Evolutionary conservation across 2,329 filamentous ascomycete species (phyloP).

Genomic region (Calonectria leucothoes): DNA sequence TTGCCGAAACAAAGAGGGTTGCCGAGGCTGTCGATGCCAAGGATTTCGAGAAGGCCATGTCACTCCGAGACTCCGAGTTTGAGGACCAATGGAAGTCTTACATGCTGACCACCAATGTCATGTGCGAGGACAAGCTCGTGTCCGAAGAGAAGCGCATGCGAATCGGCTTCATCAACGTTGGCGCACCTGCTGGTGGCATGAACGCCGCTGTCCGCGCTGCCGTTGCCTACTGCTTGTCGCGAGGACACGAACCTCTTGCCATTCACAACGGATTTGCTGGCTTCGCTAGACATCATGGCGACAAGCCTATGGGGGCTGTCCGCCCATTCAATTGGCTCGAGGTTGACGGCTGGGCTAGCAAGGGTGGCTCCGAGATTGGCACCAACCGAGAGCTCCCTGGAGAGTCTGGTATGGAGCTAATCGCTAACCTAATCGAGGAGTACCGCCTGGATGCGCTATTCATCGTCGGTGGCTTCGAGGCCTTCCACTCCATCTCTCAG

Average conservation of each 20-base stretch:
- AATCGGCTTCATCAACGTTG: constrained; percentile 96
- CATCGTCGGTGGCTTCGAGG: constrained; percentile 94
- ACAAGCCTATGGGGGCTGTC: constrained; percentile 84
- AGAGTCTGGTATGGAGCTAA: constrained; percentile 84
- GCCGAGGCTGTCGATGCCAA: constrained; percentile 84
- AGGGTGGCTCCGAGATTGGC: constrained; percentile 96
- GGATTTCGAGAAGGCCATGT: constrained; percentile 90
- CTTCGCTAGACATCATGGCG: constrained; percentile 88
- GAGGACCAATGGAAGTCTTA: constrained; percentile 92
- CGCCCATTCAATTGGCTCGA: constrained; percentile 92
- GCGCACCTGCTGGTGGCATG: constrained; percentile 97
- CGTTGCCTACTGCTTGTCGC: constrained; percentile 90
- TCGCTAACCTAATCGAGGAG: constrained; percentile 84
- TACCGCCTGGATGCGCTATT: constrained; percentile 94
- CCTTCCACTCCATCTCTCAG: constrained; percentile 91
- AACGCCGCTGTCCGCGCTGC: constrained; percentile 95
- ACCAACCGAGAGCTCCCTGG: constrained; percentile 94
- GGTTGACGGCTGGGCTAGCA: constrained; percentile 94
- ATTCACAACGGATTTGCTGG: constrained; percentile 98
- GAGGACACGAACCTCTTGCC: constrained; percentile 92
- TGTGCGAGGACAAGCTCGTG: constrained; percentile 75
- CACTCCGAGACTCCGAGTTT: constrained; percentile 91
- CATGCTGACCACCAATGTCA: constrained; percentile 87
- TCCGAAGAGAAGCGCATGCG: constrained; percentile 85
- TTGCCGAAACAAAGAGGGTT: constrained; percentile 86